Evolutionary conservation across 805 yeast genomes (phyloP).

Genomic region (Yarrowia phangngaensis): DNA sequence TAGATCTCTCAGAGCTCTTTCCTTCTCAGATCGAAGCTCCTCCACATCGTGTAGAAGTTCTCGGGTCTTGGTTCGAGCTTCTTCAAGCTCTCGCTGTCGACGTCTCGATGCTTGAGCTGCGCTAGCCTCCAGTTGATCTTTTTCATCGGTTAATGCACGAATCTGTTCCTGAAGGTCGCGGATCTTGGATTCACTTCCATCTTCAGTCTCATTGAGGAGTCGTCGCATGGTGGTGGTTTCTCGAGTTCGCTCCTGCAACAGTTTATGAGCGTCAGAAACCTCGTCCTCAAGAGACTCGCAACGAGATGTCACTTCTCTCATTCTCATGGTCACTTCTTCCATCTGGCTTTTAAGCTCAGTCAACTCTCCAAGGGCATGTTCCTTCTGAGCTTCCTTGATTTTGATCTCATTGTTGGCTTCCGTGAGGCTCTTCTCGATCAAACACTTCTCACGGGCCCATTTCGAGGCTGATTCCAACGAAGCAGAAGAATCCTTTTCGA

Average conservation of each 20-base stretch:
- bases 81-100: constrained; percentile 65
- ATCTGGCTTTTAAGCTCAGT: constrained; percentile 34
- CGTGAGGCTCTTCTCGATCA: constrained; percentile 14
- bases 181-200: constrained; percentile 49
- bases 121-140: constrained; percentile 55
- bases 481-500: constrained; percentile 8
- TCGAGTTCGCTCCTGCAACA: constrained; percentile 73
- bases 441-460: constrained; percentile 4
- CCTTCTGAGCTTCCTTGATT: constrained; percentile 20
- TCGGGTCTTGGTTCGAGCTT: constrained; percentile 45
- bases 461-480: constrained; percentile 11
- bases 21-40: constrained; percentile 41
- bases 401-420: constrained; percentile 9
- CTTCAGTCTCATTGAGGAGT: constrained; percentile 64
- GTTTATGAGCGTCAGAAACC: constrained; percentile 64
- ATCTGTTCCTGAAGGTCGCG: constrained; percentile 56
- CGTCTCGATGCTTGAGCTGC: constrained; percentile 49
- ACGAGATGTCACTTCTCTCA: constrained; percentile 58
- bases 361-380: constrained; percentile 1
- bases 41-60: constrained; percentile 43
- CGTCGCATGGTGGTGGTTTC: constrained; percentile 73
- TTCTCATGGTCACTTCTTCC: constrained; percentile 48
- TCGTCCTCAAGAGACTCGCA: constrained; percentile 76
- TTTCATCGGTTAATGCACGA: constrained; percentile 54
- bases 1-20: constrained; percentile 30